Base-by-base conservation (phyloP, 768 basidiomycete genomes). In the Tricholoma hemisulphureum region DNA sequence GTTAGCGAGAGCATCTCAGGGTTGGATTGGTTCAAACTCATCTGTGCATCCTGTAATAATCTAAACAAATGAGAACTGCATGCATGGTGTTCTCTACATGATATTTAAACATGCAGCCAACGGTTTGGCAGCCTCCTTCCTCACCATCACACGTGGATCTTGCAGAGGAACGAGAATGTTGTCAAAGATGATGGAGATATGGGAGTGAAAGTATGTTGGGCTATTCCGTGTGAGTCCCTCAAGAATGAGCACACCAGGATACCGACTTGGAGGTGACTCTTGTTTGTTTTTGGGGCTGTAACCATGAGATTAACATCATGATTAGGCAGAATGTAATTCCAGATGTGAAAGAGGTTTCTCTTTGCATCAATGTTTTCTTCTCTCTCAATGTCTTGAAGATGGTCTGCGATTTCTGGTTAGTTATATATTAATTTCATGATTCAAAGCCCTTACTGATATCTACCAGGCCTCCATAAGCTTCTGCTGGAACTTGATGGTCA, bases 301-400 rank as follows among this genome's bases (percentile, higher is more conserved):
- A 95, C 82, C 95, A 98, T 98, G 68, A 99, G 86, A 70, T 91
- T 89, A 65, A 93, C 84, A 70, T 98, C 96, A 52, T 87, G 82
- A 67, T 92, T 92, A 3, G 93, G 93, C 18, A 97, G 81, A n/a
- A 97, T 88, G 74, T 97, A 95, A 73, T 93, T 92, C 76, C 89
- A 93, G 70, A 95, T 88, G 51, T 91, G 85, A 72, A 90, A 94
- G 35, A 91, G 83, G 62, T 89, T 87, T 39, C 86, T 79, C 66
- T 87, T 90, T 41, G 88, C 87, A 69, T 93, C 89, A 51, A 91
- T 84, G 8, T 85, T 86, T 70, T 91, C 91, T 72, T 92, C 91
- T 32, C 83, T 83, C 37, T 90, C 88, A 48, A 85, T 82, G 50
- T 87, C 86, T 45, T 95, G 79, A 7, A 95, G 80, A 65, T 88